These are phyloP conservation scores for Zizania palustris DNA, from an alignment of 202 grass and related monocot genomes.

Conservation along the genomic window DNA sequence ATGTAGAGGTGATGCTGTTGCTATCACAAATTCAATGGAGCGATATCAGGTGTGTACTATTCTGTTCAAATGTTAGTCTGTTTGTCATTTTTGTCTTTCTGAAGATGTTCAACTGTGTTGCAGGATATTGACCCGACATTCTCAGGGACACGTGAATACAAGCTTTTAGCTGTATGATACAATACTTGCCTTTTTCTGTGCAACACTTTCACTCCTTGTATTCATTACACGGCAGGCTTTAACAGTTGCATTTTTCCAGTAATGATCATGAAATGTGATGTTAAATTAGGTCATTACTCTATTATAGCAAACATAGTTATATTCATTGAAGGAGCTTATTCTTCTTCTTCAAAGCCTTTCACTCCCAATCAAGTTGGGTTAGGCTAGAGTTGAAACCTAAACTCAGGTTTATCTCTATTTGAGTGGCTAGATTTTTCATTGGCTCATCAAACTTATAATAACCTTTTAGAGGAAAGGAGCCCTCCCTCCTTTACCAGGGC, in stretches of 20 bases:
- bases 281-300: slow-evolving; percentile 9
- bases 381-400: no score
- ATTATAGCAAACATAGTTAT: not conserved
- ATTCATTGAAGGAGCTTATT: slow-evolving; percentile 23
- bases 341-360: no score
- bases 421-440: no score
- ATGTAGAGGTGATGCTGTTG: slow-evolving; percentile 85
- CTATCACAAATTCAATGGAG: slow-evolving; percentile 81
- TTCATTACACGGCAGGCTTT: slow-evolving; percentile 9
- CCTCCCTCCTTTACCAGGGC: no score
- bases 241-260: slow-evolving; percentile 23
- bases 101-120: slow-evolving; percentile 38
- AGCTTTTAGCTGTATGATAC: slow-evolving; percentile 81
- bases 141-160: slow-evolving; percentile 90
- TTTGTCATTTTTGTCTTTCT: slow-evolving; percentile 25
- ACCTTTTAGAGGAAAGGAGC: no score
- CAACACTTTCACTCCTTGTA: slow-evolving; percentile 16
- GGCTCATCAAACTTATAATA: no score
- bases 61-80: slow-evolving; percentile 32
- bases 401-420: no score
- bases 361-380: no score
- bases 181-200: slow-evolving; percentile 20
- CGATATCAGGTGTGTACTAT: slow-evolving; percentile 72
- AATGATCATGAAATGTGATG: slow-evolving; percentile 34
- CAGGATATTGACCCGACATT: slow-evolving; percentile 95